phyloP scores from a whole-genome alignment of 371 early-diverging fungal species.

The Coemansia sp. region DNA sequence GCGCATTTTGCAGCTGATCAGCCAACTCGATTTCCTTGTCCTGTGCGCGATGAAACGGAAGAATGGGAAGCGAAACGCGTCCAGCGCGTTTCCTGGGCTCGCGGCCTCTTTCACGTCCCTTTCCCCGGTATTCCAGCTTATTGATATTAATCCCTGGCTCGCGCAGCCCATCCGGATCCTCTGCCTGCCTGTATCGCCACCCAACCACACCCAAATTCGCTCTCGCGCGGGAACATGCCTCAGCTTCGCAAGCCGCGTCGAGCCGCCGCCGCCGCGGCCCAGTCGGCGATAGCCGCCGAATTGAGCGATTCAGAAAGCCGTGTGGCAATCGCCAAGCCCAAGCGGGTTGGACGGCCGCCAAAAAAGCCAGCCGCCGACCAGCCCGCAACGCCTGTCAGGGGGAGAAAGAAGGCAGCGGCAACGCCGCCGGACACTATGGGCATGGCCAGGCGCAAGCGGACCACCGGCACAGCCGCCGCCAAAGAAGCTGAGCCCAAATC shows the following conservation, averaged over 20 bases:
- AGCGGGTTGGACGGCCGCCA: background rate
- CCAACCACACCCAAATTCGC: background rate
- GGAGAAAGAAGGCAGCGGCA: background rate
- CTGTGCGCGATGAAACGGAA: background rate
- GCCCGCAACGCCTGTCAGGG: background rate
- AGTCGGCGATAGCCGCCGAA: constrained; percentile 10
- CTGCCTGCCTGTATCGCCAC: too few relatives aligned
- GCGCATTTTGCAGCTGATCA: background rate
- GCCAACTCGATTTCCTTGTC: constrained; percentile 19
- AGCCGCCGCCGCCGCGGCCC: constrained; percentile 6
- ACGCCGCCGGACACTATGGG: constrained; percentile 35
- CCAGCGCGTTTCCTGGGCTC: background rate
- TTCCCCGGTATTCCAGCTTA: background rate
- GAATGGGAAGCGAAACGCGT: background rate
- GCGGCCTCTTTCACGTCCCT: constrained; percentile 8
- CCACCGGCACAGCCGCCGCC: background rate
- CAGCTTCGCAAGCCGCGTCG: constrained; percentile 19
- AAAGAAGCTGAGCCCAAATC: constrained; percentile 1
- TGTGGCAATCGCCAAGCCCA: background rate
- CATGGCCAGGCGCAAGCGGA: constrained; percentile 19
- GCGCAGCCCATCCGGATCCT: too few relatives aligned
- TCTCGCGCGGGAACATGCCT: constrained; percentile 13
- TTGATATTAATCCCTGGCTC: background rate
- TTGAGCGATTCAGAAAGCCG: background rate
- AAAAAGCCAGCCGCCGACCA: background rate